Evolutionary conservation across 257 asterid genomes (phyloP).

Genomic region (Ilex aquifolium): DNA sequence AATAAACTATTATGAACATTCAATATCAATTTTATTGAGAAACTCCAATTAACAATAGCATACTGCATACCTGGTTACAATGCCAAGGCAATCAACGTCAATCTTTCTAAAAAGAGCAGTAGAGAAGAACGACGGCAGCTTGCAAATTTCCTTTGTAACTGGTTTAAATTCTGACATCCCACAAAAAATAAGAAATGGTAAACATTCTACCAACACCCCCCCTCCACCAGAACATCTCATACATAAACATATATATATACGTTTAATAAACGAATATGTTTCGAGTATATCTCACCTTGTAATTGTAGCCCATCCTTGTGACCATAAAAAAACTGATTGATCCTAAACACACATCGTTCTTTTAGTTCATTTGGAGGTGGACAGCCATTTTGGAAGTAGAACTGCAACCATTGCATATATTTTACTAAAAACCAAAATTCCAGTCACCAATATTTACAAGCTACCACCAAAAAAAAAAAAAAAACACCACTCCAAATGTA

Average conservation of each 20-base stretch:
- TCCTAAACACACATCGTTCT: constrained; percentile 89
- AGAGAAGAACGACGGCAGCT: constrained; percentile 98
- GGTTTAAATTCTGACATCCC: constrained; percentile 79
- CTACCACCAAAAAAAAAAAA: no score
- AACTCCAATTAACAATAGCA: constrained; percentile 5
- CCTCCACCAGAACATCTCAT: neutral
- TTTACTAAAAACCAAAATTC: neutral
- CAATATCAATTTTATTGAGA: neutral
- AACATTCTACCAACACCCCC: neutral
- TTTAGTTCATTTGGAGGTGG: constrained; percentile 90
- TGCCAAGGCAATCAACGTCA: constrained; percentile 63
- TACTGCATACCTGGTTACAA: constrained; percentile 89
- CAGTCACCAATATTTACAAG: no score
- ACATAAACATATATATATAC: no score
- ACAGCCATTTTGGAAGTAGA: constrained; percentile 85
- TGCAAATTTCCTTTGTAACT: constrained; percentile 91
- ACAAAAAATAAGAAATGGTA: constrained; percentile 10
- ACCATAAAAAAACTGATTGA: constrained; percentile 94
- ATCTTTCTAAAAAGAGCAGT: constrained; percentile 72
- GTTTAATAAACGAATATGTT: neutral
- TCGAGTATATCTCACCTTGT: constrained; percentile 54
- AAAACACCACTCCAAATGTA: neutral
- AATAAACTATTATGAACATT: neutral
- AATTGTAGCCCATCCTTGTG: constrained; percentile 85
- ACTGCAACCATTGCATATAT: constrained; percentile 47